phyloP scores from a whole-genome alignment of 495 filamentous ascomycete genomes.

The Bryoglossum gracile region DNA sequence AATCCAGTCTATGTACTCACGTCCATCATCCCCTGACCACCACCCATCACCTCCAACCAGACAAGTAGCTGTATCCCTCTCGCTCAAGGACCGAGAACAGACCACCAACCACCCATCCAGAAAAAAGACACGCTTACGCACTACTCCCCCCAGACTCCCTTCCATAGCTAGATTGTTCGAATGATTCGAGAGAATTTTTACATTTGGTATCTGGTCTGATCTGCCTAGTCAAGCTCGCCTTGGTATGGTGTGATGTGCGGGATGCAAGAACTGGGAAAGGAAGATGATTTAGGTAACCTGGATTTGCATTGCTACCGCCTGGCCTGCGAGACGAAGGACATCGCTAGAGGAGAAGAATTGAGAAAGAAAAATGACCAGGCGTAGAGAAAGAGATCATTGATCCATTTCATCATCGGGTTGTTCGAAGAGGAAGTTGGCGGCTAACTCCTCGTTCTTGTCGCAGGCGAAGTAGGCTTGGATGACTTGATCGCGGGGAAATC shows the following conservation, averaged over 20 bases:
- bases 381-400: slow-evolving; percentile 1
- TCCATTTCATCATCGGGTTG: slow-evolving; percentile 80
- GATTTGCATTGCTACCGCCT: background rate
- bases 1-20: background rate
- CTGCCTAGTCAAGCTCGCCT: background rate
- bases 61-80: background rate
- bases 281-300: background rate
- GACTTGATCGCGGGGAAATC: slow-evolving; percentile 85
- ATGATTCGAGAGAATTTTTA: background rate
- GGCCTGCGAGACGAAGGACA: background rate
- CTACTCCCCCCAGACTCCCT: too few relatives aligned
- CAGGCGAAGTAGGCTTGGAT: slow-evolving; percentile 99
- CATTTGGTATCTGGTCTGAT: background rate
- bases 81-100: background rate
- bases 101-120: background rate
- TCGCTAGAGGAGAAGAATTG: slow-evolving; percentile 10
- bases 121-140: background rate
- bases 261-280: background rate
- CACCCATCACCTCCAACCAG: background rate
- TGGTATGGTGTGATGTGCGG: background rate
- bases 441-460: slow-evolving; percentile 97
- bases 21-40: background rate
- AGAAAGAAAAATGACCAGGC: background rate
- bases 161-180: background rate
- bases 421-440: slow-evolving; percentile 96